Percentiles rank a stretch among this genome's conserved stretches.
These are phyloP conservation scores for Tulasnella sp. DNA, from an alignment of 768 basidiomycete species.

Conservation along the genomic window DNA sequence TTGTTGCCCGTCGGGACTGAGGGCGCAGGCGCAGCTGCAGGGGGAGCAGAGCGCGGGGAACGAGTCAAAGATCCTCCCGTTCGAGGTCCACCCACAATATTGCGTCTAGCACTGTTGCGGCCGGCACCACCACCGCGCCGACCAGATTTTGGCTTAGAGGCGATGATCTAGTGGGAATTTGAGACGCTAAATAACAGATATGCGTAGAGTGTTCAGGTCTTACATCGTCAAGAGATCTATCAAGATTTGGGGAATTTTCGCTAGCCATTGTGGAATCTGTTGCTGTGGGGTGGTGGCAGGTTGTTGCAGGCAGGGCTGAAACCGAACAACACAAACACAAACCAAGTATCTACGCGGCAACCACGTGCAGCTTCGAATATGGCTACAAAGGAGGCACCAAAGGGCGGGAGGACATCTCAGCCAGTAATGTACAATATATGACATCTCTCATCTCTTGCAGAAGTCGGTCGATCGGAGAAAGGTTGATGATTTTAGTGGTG, in stretches of 20 bases:
- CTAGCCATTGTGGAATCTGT: not conserved
- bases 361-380: no score
- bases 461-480: no score
- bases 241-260: constrained; percentile 9
- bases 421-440: no score
- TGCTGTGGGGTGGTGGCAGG: not conserved
- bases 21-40: constrained; percentile 3
- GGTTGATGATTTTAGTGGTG: no score
- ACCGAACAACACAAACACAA: not conserved
- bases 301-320: not conserved
- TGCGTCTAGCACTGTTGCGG: constrained; percentile 8
- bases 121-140: constrained; percentile 6
- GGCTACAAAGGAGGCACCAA: no score
- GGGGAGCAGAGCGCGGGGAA: constrained; percentile 12
- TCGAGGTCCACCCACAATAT: constrained; percentile 6
- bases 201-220: not conserved
- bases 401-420: no score
- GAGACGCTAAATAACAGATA: not conserved
- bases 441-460: no score
- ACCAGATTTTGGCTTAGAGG: constrained; percentile 13
- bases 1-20: constrained; percentile 3
- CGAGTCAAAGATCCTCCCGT: not conserved
- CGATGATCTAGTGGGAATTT: constrained; percentile 13
- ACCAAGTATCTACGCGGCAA: no score
- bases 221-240: constrained; percentile 19